Conservation (phyloP, 352 stramenopile species). For the Pelagophyceae sp. region DNA sequence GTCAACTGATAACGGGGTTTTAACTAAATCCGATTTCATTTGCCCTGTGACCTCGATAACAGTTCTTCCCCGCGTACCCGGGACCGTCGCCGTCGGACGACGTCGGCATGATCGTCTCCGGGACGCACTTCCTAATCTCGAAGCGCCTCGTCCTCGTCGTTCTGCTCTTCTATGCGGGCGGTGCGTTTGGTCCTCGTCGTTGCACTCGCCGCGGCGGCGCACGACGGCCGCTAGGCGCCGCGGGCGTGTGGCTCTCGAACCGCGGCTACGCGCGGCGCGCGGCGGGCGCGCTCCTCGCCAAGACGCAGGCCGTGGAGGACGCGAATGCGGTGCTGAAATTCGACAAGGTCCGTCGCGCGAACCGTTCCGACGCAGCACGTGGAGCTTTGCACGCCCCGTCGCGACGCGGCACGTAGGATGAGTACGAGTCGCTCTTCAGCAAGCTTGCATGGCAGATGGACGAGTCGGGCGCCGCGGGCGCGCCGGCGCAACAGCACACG, state of each 20-base stretch:
- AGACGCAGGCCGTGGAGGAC: neutral
- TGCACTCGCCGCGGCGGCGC: neutral
- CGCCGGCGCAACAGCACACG: neutral
- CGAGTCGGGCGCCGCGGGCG: neutral
- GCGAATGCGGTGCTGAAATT: neutral
- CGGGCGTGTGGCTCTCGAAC: neutral
- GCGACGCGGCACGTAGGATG: conserved; percentile 1
- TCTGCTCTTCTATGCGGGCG: neutral
- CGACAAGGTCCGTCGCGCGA: neutral
- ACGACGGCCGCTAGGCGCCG: neutral
- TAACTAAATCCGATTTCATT: too few relatives aligned
- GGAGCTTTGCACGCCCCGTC: too few relatives aligned
- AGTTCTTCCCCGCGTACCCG: too few relatives aligned
- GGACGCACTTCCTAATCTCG: neutral
- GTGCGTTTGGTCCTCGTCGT: neutral
- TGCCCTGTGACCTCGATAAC: too few relatives aligned
- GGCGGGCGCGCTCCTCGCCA: neutral
- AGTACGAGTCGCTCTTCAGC: conserved; percentile 4
- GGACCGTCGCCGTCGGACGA: neutral
- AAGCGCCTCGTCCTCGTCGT: neutral
- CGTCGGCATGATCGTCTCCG: neutral
- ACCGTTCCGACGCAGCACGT: too few relatives aligned
- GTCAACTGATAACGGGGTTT: too few relatives aligned
- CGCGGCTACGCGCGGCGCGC: neutral
- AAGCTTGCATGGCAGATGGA: conserved; percentile 1